phyloP scores from a whole-genome alignment of 805 yeast species.

The Candida sanyiensis region DNA sequence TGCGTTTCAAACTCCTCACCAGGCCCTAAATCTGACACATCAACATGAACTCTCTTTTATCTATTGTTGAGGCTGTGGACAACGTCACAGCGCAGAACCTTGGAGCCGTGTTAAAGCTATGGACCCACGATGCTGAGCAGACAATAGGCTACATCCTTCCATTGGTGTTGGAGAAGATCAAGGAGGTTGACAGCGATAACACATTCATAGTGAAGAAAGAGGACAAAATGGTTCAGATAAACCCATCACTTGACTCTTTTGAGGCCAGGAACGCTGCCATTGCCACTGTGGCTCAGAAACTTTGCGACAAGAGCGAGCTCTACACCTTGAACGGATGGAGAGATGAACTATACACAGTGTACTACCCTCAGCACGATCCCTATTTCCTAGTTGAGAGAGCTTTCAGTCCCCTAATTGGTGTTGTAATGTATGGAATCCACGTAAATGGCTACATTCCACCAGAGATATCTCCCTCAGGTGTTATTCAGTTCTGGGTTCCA shows the following conservation, averaged over 20 bases:
- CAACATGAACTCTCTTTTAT: not conserved
- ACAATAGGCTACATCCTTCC: conserved; percentile 15
- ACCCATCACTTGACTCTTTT: conserved; percentile 29
- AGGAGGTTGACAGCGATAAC: conserved; percentile 4
- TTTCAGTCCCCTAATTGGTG: conserved; percentile 74
- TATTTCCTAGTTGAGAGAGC: conserved; percentile 78
- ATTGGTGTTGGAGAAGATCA: conserved; percentile 11
- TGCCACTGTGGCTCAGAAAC: conserved; percentile 35
- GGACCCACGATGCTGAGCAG: conserved; percentile 16
- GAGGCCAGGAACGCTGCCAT: conserved; percentile 39
- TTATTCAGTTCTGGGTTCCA: conserved; percentile 74
- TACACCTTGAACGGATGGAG: conserved; percentile 70
- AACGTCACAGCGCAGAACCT: conserved; percentile 21
- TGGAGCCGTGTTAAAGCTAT: conserved; percentile 5
- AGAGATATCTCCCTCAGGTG: conserved; percentile 31
- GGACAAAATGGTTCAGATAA: conserved; percentile 26
- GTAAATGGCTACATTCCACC: conserved; percentile 70
- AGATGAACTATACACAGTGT: conserved; percentile 72
- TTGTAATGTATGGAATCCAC: conserved; percentile 87
- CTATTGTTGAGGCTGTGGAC: conserved; percentile 18
- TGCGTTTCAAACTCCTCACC: not conserved
- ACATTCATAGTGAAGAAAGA: conserved; percentile 24
- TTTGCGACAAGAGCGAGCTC: conserved; percentile 34
- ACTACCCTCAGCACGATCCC: conserved; percentile 45
- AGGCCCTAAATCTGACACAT: not conserved